These are phyloP conservation scores for Chondrus crispus DNA, from an alignment of 23 red algal genomes.

Conservation along the genomic window DNA sequence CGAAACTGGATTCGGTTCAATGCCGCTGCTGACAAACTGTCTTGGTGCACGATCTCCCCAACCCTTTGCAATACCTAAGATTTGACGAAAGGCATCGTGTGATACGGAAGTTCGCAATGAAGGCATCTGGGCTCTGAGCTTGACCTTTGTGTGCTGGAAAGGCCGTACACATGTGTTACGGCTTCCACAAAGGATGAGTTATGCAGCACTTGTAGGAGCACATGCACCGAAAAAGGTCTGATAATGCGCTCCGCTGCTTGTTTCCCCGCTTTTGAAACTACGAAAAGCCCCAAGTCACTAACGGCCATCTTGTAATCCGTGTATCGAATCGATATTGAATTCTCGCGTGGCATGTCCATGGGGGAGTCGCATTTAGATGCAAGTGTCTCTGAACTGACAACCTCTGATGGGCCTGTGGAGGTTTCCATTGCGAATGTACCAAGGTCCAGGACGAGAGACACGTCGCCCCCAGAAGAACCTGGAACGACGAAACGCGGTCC, in stretches of 20 bases:
- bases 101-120: conserved; percentile 52
- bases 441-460: conserved; percentile 62
- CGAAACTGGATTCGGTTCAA: conserved; percentile 51
- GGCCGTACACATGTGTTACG: not conserved
- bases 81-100: conserved; percentile 53
- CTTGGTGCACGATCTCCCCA: conserved; percentile 23
- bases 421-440: conserved; percentile 84
- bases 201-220: conserved; percentile 61
- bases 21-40: conserved; percentile 10
- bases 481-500: conserved; percentile 73
- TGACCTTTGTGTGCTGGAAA: conserved; percentile 19
- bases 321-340: conserved; percentile 25
- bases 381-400: not conserved
- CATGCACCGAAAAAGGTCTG: conserved; percentile 66
- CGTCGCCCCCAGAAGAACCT: not conserved
- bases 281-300: conserved; percentile 63
- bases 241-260: conserved; percentile 51
- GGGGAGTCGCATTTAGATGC: not conserved
- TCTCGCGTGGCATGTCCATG: not conserved
- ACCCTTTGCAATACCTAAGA: conserved; percentile 31
- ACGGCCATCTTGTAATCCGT: conserved; percentile 61
- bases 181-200: conserved; percentile 74
- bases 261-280: conserved; percentile 20
- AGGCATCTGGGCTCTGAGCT: conserved; percentile 44
- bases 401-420: conserved; percentile 27